Base-by-base conservation (phyloP, 2,329 filamentous ascomycete genomes). In the Neopestalotiopsis rosae region DNA sequence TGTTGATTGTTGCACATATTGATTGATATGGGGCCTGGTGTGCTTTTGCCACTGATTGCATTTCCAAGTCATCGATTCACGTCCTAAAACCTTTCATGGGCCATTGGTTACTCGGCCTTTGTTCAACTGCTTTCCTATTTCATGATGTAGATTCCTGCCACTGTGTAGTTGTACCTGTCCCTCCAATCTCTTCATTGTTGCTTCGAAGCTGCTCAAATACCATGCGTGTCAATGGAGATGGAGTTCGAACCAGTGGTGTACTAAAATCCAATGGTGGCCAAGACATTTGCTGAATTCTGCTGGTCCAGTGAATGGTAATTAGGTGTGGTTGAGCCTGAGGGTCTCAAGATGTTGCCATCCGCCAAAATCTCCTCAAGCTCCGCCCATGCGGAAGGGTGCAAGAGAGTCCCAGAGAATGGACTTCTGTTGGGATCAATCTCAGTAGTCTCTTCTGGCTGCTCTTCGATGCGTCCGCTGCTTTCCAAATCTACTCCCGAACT, bases 251-350 rank as follows among this genome's bases (percentile, higher is more conserved):
- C 14, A 71, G 61, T 34, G 69, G 69, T 12, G 65, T 67, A 24
- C 42, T 69, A 56, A 67, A 67, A 30, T 71, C 69, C 3, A 71
- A 58, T n/a, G 65, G 65, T 1, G 68, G 65, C 69, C 69, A 71
- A 4, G 65, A 66, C 65, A 69, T 69, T 32, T 69, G 61, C 24
- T 69, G 69, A n/a, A n/a, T 67, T 67, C 32, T 69, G 64, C 28
- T 67, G 65, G 7, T 71, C 69, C 4, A 65, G 61, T 24, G 66
- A 66, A 24, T 69, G 67, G 24, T 67, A 69, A 12, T 67, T 62
- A 1, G 67, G 69, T 12, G 67, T 66, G 2, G 32, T 61, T 20
- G 59, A 69, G 20, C 65, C 68, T 7, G 65, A 57, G 9, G 66
- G 20, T 20, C 67, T 65, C 2, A 65, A 42, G 34, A 71, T 65